These are phyloP conservation scores for Didymellaceae sp. DNA, from an alignment of 2,329 filamentous ascomycete genomes.

Conservation along the genomic window DNA sequence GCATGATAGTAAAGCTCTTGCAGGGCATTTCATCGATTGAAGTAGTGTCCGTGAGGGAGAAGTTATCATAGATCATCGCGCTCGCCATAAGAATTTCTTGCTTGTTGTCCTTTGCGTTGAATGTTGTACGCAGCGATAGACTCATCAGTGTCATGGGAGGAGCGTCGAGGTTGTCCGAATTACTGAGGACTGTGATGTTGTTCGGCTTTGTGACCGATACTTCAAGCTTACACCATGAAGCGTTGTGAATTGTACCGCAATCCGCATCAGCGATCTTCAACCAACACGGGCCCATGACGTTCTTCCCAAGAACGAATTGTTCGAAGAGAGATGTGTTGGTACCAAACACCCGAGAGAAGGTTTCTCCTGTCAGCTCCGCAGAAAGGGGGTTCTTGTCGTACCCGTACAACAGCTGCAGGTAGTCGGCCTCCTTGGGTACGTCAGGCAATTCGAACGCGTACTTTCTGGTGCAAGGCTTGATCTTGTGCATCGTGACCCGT, in stretches of 20 bases:
- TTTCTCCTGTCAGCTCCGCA: slow-evolving; percentile 77
- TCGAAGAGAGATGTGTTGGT: slow-evolving; percentile 94
- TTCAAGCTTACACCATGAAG: slow-evolving; percentile 97
- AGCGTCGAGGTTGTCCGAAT: slow-evolving; percentile 80
- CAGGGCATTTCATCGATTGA: slow-evolving; percentile 87
- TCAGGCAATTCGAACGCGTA: slow-evolving; percentile 93
- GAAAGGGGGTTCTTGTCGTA: slow-evolving; percentile 82
- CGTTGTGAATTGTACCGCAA: slow-evolving; percentile 84
- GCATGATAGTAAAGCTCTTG: slow-evolving; percentile 88
- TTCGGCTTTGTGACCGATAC: slow-evolving; percentile 80
- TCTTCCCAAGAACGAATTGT: slow-evolving; percentile 98
- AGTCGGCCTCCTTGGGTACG: slow-evolving; percentile 87
- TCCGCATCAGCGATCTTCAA: slow-evolving; percentile 86
- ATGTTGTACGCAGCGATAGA: slow-evolving; percentile 82
- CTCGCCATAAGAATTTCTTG: slow-evolving; percentile 94
- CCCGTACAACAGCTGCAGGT: slow-evolving; percentile 94
- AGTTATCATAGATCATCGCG: slow-evolving; percentile 89
- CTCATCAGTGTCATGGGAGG: slow-evolving; percentile 97
- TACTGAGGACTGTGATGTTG: slow-evolving; percentile 73
- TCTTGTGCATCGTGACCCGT: slow-evolving; percentile 88
- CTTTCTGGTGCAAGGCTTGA: slow-evolving; percentile 86
- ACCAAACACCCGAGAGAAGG: slow-evolving; percentile 93
- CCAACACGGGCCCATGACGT: slow-evolving; percentile 99
- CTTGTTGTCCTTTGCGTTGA: slow-evolving; percentile 92
- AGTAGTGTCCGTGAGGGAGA: slow-evolving; percentile 85